Conservation (phyloP, 176 grass and related monocot species). For the Elaeis guineensis region DNA sequence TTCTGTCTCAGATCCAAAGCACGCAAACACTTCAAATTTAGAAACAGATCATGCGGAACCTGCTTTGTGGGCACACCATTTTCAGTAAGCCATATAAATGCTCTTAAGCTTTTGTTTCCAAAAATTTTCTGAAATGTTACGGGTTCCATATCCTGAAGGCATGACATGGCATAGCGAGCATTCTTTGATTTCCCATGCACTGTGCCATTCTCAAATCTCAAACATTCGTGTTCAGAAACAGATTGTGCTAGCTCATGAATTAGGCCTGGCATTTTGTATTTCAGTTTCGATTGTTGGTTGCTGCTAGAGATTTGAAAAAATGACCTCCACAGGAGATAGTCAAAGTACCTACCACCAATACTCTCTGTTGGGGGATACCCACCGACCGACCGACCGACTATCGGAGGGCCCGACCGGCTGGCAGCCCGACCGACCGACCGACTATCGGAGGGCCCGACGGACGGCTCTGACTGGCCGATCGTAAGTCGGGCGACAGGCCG, state of each 20-base stretch:
- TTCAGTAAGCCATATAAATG: conserved; percentile 31
- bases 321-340: conserved; percentile 6
- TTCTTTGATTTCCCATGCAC: not conserved
- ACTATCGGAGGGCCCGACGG: too few relatives aligned
- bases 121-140: conserved; percentile 29
- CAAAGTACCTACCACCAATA: too few relatives aligned
- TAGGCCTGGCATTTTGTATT: conserved; percentile 26
- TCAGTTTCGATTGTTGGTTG: not conserved
- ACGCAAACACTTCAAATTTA: conserved; percentile 20
- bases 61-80: conserved; percentile 15
- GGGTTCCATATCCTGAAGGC: conserved; percentile 1
- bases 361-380: too few relatives aligned
- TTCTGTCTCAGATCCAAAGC: conserved; percentile 37
- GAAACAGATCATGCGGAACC: conserved; percentile 25
- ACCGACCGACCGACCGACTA: too few relatives aligned
- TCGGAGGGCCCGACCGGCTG: too few relatives aligned
- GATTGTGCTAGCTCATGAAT: conserved; percentile 28
- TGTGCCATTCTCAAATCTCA: conserved; percentile 4
- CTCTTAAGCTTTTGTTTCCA: conserved; percentile 24
- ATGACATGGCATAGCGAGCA: conserved; percentile 25
- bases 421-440: too few relatives aligned
- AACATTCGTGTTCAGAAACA: conserved; percentile 27
- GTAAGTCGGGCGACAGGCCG: too few relatives aligned
- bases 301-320: conserved; percentile 26
- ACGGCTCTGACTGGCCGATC: too few relatives aligned